Evolutionary conservation across 371 early-diverging fungal genomes (phyloP), one percentile per base, ranked within the genome.

Genomic region (Coelomomyces lativittatus): DNA sequence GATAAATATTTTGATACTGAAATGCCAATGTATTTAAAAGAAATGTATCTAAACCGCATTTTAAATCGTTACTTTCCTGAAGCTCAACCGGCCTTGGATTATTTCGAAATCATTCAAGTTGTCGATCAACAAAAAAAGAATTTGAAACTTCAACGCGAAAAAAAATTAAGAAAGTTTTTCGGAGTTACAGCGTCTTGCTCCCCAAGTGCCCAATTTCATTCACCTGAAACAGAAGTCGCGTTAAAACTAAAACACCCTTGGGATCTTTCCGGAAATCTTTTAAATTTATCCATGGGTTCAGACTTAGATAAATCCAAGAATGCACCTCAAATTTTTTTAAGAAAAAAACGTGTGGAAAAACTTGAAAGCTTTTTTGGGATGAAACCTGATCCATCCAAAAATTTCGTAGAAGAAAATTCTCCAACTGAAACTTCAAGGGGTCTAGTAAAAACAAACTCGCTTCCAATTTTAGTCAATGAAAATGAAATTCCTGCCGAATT

Each of bases 101-200:
- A 46, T 29, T 46, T 25, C 27, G 11, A 47, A 14, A 11, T n/a
- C 3, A 41, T 46, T 9, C 7, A 6, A 14, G 21, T 28, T 17
- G 10, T 21, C 23, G 45, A 32, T 25, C 12, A n/a, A 28, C 11
- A 8, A 7, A n/a, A 44, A 27, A 32, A 37, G 39, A 59, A 61
- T 48, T 32, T 44, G 15, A 52, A 54, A 21, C 56, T 64, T 40
- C 46, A 36, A 7, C 63, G 64, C 56, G 62, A 65, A 44, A 63
- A 62, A 44, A 66, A 64, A 47, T 51, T 68, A 44, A 31, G 54
- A 43, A 67, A 64, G 57, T 68, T 68, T 51, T 68, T 68, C 45
- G 68, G 68, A 30, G 51, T 45, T 14, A 24, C 48, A 29, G 48
- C 48, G 21, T 28, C 38, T 24, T 48, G 49, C 24, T 19, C 48